Conservation (phyloP, 768 basidiomycete species). For the Mycena venus region DNA sequence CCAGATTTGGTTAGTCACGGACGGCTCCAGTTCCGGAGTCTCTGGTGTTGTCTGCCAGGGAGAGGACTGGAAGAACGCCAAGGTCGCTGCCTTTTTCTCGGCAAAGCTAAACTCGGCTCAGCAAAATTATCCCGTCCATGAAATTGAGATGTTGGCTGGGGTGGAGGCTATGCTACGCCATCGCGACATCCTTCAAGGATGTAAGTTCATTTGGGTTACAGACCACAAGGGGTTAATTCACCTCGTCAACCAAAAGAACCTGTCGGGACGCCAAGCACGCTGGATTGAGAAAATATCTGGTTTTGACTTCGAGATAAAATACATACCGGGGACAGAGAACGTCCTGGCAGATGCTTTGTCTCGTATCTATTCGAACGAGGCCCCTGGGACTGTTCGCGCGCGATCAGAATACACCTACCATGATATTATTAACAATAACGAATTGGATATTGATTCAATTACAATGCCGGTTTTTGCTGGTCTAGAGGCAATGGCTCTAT, state of each 20-base stretch:
- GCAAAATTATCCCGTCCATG: too few species aligned
- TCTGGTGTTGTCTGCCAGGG: constrained; percentile 38
- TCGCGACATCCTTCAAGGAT: constrained; percentile 19
- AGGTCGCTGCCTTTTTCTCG: constrained; percentile 30
- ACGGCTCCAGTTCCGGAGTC: constrained; percentile 36
- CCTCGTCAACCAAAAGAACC: too few species aligned
- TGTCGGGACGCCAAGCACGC: constrained; percentile 14
- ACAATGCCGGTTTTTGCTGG: constrained; percentile 14
- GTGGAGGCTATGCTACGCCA: constrained; percentile 21
- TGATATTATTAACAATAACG: constrained; percentile 16
- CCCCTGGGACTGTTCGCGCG: constrained; percentile 17
- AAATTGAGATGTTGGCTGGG: too few species aligned
- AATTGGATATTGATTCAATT: not conserved
- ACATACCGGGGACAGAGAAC: constrained; percentile 23
- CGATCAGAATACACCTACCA: too few species aligned
- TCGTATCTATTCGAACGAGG: too few species aligned
- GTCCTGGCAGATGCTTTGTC: constrained; percentile 21
- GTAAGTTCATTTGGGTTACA: constrained; percentile 8
- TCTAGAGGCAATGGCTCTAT: not conserved
- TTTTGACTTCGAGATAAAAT: constrained; percentile 20
- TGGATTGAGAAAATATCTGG: constrained; percentile 25
- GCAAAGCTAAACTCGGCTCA: too few species aligned
- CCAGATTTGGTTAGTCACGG: constrained; percentile 38
- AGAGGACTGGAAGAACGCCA: constrained; percentile 24
- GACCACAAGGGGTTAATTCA: constrained; percentile 23